Evolutionary conservation across 2,329 filamentous ascomycete genomes (phyloP), one percentile per base, ranked within the genome.

Genomic region (Beauveria caledonica): DNA sequence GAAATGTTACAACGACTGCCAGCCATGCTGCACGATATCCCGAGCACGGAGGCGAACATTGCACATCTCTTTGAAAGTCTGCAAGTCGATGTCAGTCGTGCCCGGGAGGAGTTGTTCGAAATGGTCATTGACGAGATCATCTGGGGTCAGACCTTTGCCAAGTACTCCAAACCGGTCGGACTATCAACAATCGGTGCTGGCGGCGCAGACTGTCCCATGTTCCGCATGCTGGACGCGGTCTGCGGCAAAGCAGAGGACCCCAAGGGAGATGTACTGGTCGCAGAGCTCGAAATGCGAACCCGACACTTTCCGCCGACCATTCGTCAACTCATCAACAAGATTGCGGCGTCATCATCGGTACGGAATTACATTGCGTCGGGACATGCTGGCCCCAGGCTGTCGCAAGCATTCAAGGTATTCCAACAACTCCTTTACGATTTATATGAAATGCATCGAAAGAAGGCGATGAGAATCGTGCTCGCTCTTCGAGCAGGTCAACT

Each of bases 171-270:
- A 25, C 52, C 52, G 0, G 52, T 55, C 33, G 52, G 52, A 11
- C 25, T 19, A 17, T 45, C 23, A 1, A 55, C 52, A 19, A 45
- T 55, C 5, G 52, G 52, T 15, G 52, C 52, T 10, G 52, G 52
- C 27, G 52, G 52, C 52, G 52, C 52, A n/a, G 52, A 55, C 52
- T 55, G 52, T 15, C 52, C 52, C 52, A 45, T 55, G 52, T 55
- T 55, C 25, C 52, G 39, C 13, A 55, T 55, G 40, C 11, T 55
- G 19, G 52, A 55, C n/a, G 52, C 52, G 11, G 40, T 55, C 40
- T 55, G 52, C 40, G 52, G 52, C 52, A 55, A 55, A 39, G 52
- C 39, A 8, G 40, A n/a, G 21, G 51, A 54, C 19, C 21, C 39
- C 3, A 27, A 3, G 10, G 51, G 51, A 5, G 51, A 54, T 19